Evolutionary conservation across 495 filamentous ascomycete species (phyloP).

Genomic region (Oleoguttula mirabilis): DNA sequence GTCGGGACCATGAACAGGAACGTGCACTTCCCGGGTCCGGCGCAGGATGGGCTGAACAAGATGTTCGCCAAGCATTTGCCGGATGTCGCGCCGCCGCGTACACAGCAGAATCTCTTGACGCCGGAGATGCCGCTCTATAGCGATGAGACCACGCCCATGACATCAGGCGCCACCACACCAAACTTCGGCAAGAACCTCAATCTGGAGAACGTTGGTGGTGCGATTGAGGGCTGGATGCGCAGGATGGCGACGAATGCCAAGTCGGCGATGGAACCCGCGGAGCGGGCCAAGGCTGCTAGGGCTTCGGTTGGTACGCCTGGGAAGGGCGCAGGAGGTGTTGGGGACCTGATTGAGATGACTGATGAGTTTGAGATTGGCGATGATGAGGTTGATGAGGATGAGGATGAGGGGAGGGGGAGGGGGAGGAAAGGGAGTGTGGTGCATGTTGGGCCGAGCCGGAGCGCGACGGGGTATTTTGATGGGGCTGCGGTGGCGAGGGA

Average conservation of each 20-base stretch:
- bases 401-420: constrained; percentile 9
- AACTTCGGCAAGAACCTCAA: constrained; percentile 25
- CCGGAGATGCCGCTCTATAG: constrained; percentile 24
- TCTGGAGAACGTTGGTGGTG: constrained; percentile 72
- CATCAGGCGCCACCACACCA: constrained; percentile 26
- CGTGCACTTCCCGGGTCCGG: constrained; percentile 63
- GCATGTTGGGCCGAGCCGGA: constrained; percentile 3
- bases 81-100: constrained; percentile 43
- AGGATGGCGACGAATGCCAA: constrained; percentile 55
- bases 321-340: constrained; percentile 30
- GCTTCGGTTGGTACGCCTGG: constrained; percentile 10
- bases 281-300: constrained; percentile 28
- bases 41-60: constrained; percentile 65
- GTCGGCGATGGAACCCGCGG: constrained; percentile 31
- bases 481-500: constrained; percentile 9
- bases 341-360: constrained; percentile 78
- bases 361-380: constrained; percentile 42
- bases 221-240: constrained; percentile 79
- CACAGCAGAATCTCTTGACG: constrained; percentile 22
- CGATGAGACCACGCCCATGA: constrained; percentile 16
- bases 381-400: constrained; percentile 21
- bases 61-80: constrained; percentile 69
- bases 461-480: constrained; percentile 14
- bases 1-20: constrained; percentile 66
- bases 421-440: constrained; percentile 9